phyloP scores from a whole-genome alignment of 768 basidiomycete genomes.

The Pleurotus pulmonarius region DNA sequence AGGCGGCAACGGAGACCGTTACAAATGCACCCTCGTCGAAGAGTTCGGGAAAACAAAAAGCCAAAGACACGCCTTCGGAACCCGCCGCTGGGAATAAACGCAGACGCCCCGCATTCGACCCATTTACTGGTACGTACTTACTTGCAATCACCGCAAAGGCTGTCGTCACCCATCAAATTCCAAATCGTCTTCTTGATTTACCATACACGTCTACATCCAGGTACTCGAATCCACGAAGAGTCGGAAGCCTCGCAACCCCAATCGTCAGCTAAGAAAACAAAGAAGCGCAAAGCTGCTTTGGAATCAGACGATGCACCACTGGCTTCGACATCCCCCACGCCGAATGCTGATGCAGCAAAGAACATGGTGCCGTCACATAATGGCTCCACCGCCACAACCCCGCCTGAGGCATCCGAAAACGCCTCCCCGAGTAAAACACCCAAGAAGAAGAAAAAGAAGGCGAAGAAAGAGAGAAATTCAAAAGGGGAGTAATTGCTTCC shows the following conservation, averaged over 20 bases:
- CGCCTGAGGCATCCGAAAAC: constrained; percentile 3
- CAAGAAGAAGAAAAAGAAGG: constrained; percentile 29
- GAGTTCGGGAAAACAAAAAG: not conserved
- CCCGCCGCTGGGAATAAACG: constrained; percentile 31
- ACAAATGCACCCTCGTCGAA: not conserved
- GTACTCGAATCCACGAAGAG: no score
- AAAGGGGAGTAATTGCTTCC: no score
- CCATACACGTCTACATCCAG: no score
- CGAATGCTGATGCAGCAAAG: not conserved
- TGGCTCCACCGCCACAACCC: not conserved
- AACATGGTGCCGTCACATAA: no score
- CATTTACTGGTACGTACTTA: constrained; percentile 53
- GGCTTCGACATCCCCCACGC: not conserved
- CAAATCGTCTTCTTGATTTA: no score
- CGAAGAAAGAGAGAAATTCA: constrained; percentile 17
- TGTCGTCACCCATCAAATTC: no score
- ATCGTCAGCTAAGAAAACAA: not conserved
- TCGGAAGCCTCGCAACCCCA: not conserved
- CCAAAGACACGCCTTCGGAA: not conserved
- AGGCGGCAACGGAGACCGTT: not conserved
- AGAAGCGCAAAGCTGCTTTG: not conserved
- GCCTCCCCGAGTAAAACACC: constrained; percentile 19
- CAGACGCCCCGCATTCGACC: constrained; percentile 53
- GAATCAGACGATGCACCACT: no score
- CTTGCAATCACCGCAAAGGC: no score